Conservation (phyloP, 2,329 filamentous ascomycete genomes). For the Aspergillus proliferans region DNA sequence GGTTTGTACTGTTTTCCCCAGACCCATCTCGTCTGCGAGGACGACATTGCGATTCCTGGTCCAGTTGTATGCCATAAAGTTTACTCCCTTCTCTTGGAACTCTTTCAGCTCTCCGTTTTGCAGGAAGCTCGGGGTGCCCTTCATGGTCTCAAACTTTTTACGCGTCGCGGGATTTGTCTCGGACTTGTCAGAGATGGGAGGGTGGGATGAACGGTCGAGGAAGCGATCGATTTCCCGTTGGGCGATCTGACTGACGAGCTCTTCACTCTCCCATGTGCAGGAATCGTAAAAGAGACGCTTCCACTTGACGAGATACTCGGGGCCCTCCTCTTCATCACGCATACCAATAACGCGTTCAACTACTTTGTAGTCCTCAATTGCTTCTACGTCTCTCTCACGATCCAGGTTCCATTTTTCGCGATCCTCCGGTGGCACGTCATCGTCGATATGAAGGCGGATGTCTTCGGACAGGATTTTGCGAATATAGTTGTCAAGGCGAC, state of each 20-base stretch:
- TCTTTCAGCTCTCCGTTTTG: conserved; percentile 76
- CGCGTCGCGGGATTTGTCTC: conserved; percentile 73
- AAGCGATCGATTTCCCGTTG: conserved; percentile 90
- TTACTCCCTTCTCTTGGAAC: conserved; percentile 89
- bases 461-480: conserved; percentile 75
- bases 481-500: conserved; percentile 92
- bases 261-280: conserved; percentile 85
- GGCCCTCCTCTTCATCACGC: conserved; percentile 70
- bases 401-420: conserved; percentile 94
- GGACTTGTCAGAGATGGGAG: conserved; percentile 70
- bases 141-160: conserved; percentile 63
- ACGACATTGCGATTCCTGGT: conserved; percentile 91
- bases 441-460: conserved; percentile 67
- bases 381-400: conserved; percentile 82
- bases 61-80: conserved; percentile 97
- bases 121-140: conserved; percentile 79
- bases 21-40: conserved; percentile 95
- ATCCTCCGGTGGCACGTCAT: conserved; percentile 72
- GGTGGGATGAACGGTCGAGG: conserved; percentile 72
- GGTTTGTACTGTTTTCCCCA: conserved; percentile 96
- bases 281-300: conserved; percentile 88
- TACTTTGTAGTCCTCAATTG: conserved; percentile 80
- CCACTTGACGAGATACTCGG: conserved; percentile 95
- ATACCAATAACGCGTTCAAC: conserved; percentile 88
- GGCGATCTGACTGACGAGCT: conserved; percentile 68